A percentile compares a stretch with the other conserved stretches of the same genome.
These are phyloP conservation scores for Colletotrichum chrysophilum DNA, from an alignment of 2,329 filamentous ascomycete species.

Conservation along the genomic window DNA sequence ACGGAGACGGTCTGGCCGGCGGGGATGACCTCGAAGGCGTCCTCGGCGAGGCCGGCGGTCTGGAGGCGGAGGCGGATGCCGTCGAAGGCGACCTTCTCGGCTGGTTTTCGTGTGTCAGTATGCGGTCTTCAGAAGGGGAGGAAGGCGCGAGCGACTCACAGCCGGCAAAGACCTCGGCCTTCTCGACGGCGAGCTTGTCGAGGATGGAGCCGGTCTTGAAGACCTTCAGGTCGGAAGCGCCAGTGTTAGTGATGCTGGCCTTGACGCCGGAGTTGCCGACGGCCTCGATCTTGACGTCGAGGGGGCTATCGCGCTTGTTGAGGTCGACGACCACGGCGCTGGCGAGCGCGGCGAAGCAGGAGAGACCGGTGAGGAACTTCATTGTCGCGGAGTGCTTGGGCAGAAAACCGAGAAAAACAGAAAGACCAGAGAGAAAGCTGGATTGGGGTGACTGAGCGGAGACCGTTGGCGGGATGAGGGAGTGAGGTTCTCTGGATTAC, in stretches of 20 bases:
- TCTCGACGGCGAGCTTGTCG: constrained; percentile 57
- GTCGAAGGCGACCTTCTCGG: constrained; percentile 51
- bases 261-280: constrained; percentile 59
- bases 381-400: constrained; percentile 30
- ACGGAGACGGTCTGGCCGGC: constrained; percentile 55
- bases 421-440: neutral
- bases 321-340: constrained; percentile 37
- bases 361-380: constrained; percentile 42
- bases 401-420: neutral
- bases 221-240: constrained; percentile 52
- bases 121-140: neutral
- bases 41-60: constrained; percentile 46
- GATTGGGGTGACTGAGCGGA: neutral
- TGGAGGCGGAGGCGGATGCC: constrained; percentile 57
- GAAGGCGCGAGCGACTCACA: constrained; percentile 35
- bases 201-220: constrained; percentile 60
- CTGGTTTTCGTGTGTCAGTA: constrained; percentile 27
- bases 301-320: constrained; percentile 42
- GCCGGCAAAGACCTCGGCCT: constrained; percentile 53
- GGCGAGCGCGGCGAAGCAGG: constrained; percentile 39
- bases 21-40: constrained; percentile 55
- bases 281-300: constrained; percentile 51
- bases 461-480: neutral
- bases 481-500: neutral
- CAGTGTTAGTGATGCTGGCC: constrained; percentile 59